Conservation (phyloP, 78 protist species). For the Isochrysis galbana region DNA sequence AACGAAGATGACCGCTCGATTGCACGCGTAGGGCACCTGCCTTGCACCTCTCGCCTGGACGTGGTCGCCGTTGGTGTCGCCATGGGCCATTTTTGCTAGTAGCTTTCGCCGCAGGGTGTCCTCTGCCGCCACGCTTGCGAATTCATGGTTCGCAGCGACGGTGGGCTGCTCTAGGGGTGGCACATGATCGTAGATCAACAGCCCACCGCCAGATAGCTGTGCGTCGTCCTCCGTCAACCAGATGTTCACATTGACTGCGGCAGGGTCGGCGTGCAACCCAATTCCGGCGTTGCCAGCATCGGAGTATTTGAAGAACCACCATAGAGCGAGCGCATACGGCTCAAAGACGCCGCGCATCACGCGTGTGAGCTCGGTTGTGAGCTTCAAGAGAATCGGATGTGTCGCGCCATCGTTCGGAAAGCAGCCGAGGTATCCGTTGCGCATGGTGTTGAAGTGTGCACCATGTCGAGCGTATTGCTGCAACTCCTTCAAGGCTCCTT, state of each 20-base stretch:
- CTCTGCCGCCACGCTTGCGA: background rate
- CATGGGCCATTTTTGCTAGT: no score
- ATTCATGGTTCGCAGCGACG: background rate
- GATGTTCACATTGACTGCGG: background rate
- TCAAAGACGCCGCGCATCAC: background rate
- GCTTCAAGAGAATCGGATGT: background rate
- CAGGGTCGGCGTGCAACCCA: slow-evolving; percentile 9
- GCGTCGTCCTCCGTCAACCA: slow-evolving; percentile 11
- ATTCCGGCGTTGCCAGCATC: background rate
- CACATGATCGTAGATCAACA: background rate
- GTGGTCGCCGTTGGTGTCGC: no score
- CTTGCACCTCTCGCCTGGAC: no score
- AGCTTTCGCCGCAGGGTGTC: background rate
- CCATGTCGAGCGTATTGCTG: background rate
- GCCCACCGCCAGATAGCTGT: background rate
- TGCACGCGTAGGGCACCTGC: background rate
- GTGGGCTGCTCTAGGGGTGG: background rate
- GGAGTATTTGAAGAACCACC: slow-evolving; percentile 19
- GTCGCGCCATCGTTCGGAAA: background rate
- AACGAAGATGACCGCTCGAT: background rate
- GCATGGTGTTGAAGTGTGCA: background rate
- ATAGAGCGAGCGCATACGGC: background rate
- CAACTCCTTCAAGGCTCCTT: background rate
- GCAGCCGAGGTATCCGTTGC: background rate
- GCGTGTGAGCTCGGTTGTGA: background rate